phyloP scores from a whole-genome alignment of 192 early-diverging fungal genomes.

The Cladochytrium replicatum region DNA sequence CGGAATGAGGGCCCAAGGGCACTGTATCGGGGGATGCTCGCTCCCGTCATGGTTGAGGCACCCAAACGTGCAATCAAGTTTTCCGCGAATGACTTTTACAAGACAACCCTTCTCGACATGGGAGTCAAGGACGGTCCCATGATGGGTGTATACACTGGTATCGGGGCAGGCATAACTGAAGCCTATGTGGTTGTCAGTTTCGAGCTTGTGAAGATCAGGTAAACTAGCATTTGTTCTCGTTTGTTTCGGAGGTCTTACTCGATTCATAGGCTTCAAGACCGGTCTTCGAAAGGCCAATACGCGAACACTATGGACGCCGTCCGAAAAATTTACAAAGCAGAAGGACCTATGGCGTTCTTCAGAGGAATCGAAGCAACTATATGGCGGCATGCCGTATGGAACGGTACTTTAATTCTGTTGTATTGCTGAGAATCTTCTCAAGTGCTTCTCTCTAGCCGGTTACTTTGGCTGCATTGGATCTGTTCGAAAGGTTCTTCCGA shows the following conservation, averaged over 20 bases:
- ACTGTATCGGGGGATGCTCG: constrained; percentile 86
- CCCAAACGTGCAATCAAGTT: constrained; percentile 98
- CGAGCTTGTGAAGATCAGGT: constrained; percentile 90
- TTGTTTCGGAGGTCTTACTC: constrained; percentile 1
- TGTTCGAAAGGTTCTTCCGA: constrained; percentile 64
- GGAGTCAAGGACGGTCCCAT: constrained; percentile 58
- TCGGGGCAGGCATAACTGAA: constrained; percentile 86
- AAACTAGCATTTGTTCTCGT: not conserved
- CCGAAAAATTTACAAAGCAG: constrained; percentile 65
- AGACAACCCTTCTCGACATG: constrained; percentile 33
- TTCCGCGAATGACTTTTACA: constrained; percentile 78
- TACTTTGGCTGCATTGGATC: too few species aligned
- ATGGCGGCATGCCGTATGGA: constrained; percentile 92
- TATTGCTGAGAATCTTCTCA: too few species aligned
- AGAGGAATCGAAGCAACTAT: constrained; percentile 89
- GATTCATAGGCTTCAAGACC: constrained; percentile 44
- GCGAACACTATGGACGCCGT: constrained; percentile 68
- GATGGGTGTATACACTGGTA: constrained; percentile 76
- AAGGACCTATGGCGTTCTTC: constrained; percentile 75
- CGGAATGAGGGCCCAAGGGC: constrained; percentile 49
- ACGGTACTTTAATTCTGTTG: constrained; percentile 84
- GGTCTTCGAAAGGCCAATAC: too few species aligned
- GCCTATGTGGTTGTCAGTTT: constrained; percentile 81
- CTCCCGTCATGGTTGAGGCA: constrained; percentile 95
- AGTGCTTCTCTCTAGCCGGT: too few species aligned